Evolutionary conservation across 495 filamentous ascomycete genomes (phyloP), one percentile per base, ranked within the genome.

Genomic region (Penicillium soppii): DNA sequence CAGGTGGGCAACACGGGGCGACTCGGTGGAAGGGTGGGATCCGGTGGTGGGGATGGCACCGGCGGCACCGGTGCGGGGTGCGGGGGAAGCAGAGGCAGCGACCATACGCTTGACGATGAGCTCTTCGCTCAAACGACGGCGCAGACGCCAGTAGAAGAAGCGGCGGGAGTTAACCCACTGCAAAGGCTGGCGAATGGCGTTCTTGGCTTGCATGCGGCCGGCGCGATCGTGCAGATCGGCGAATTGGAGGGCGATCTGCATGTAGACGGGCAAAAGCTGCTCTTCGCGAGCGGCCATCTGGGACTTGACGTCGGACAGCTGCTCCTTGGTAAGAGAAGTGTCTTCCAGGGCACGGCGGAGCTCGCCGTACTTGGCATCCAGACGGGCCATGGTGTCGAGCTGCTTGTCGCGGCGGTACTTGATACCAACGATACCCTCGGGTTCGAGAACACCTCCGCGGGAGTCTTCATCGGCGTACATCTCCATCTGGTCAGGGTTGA

Each of bases 111-210:
- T 92, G 68, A 97, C 79, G 65, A 97, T 89, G 65, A 89, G 87
- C 72, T 98, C 92, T 74, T 98, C 94, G 72, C 95, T 96, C 61
- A 98, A 79, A 73, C 95, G 83, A 68, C 94, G 89, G 69, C 94
- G 92, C 47, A 95, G 87, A 78, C 94, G 92, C 94, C 94, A 98
- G 85, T 97, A 98, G 84, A 98, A 97, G 89, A 96, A 98, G 65
- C 95, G 90, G 56, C 94, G 86, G 39, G 92, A 86, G 53, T 96
- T 84, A 67, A 83, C 79, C 95, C 92, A 98, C 63, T 83, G 78
- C 15, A 98, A 80, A 1, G 86, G 73, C 53, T 83, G 78, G 45
- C 95, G 90, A 64, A 98, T 97, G 56, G 86, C 85, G 50, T 90
- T 86, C 84, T 98, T 98, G 69, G 94, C 94, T 70, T 95, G 79